Conservation (phyloP, 495 filamentous ascomycete species). For the Durotheca rogersii region DNA sequence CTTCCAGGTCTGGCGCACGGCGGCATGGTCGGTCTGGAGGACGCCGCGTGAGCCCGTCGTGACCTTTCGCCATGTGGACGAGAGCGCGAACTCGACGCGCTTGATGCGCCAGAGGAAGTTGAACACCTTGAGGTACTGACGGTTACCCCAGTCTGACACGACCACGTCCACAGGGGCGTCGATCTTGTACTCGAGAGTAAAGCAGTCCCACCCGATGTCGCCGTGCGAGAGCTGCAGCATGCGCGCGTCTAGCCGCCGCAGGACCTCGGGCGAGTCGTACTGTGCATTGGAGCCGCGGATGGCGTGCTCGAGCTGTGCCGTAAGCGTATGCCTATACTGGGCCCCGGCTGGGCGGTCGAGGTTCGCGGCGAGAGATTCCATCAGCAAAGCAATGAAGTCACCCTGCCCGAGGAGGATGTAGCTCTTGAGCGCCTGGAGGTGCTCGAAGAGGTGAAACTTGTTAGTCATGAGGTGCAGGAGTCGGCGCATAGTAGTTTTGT, state of each 20-base stretch:
- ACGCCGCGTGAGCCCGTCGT: constrained; percentile 95
- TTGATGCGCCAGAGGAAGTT: constrained; percentile 99
- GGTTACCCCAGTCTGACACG: constrained; percentile 89
- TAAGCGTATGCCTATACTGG: constrained; percentile 92
- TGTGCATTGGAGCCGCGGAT: constrained; percentile 97
- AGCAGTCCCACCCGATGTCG: constrained; percentile 99
- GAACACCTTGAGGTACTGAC: constrained; percentile 98
- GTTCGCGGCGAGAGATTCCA: constrained; percentile 91
- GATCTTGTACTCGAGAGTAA: constrained; percentile 98
- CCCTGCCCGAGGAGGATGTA: constrained; percentile 94
- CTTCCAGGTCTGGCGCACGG: constrained; percentile 85
- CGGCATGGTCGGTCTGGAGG: constrained; percentile 74
- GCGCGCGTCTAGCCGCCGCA: constrained; percentile 88
- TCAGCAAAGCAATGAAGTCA: constrained; percentile 95
- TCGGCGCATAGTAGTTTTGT: constrained; percentile 94
- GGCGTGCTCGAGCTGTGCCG: constrained; percentile 95
- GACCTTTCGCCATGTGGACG: constrained; percentile 88
- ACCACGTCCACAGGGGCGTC: constrained; percentile 97
- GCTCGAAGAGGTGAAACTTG: constrained; percentile 92
- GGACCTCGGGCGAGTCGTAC: constrained; percentile 89
- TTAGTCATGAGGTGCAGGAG: constrained; percentile 91
- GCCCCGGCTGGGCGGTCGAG: constrained; percentile 93
- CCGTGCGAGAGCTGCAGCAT: constrained; percentile 95
- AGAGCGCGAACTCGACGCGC: constrained; percentile 90
- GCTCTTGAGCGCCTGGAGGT: constrained; percentile 87